Base-by-base conservation (phyloP, 371 early-diverging fungal species). In the Mucor mucedo region DNA sequence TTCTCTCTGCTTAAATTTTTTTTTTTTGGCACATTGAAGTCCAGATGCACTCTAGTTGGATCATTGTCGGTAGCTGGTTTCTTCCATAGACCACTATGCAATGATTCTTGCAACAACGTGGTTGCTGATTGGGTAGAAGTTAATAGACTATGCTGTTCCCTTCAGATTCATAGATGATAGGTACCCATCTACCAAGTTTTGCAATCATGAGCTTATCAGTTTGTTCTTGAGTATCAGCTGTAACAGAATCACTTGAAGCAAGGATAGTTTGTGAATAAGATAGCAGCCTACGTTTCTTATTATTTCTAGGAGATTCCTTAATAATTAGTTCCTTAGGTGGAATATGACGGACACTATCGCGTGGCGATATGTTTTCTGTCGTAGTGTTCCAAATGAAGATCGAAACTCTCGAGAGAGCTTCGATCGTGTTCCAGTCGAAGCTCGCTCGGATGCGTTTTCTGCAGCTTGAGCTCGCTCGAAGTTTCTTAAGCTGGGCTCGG, bases 51-150 rank as follows among this genome's bases (percentile, higher is more conserved):
- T n/a, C n/a, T n/a, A n/a, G n/a, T 47, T 47, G 48, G 48, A 47
- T 21, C 48, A 47, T 27, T 16, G 48, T 47, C 48, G 48, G 48
- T 28, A 47, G 48, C 16, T 27, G 48, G 48, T 47, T 47, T 21
- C 27, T 47, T 47, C 5, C 48, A 47, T 47, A 28, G 27, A 47
- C 48, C 48, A 47, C 27, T 47, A 6, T 47, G 48, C n/a, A 28
- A n/a, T 47, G 48, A 47, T 47, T 47, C 48, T 47, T 47, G 48
- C 48, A 47, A 42, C 11, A 42, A 42, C 42, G n/a, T 42, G 42
- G 42, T 42, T 42, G 42, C 42, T 42, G 42, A 42, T 9, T n/a
- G 42, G 11, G 42, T 11, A 42, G 42, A 42, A 42, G 42, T 42
- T 42, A 42, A 42, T 13, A 42, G 42, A 42, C 11, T n/a, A 42